phyloP scores from a whole-genome alignment of 352 stramenopile genomes.

The Phytophthora meadii region DNA sequence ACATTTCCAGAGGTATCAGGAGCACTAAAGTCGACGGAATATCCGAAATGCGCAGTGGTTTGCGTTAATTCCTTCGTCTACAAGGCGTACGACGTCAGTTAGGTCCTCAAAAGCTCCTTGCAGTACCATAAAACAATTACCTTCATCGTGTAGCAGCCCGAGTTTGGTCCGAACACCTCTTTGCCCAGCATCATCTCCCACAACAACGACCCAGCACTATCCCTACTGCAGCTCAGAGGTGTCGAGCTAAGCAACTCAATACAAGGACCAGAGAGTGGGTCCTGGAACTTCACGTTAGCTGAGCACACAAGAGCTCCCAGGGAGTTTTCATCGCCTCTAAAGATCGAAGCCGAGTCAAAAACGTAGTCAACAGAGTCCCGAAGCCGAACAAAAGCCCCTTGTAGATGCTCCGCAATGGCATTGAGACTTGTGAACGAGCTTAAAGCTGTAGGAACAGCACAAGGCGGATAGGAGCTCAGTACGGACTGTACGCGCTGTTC shows the following conservation, averaged over 20 bases:
- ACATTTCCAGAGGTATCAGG: neutral
- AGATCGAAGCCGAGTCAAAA: conserved; percentile 17
- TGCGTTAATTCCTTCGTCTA: conserved; percentile 15
- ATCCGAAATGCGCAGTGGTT: conserved; percentile 14
- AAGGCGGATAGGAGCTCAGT: neutral
- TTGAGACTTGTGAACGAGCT: neutral
- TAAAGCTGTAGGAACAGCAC: neutral
- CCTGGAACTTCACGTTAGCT: conserved; percentile 8
- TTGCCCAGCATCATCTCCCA: conserved; percentile 28
- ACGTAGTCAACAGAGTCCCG: neutral
- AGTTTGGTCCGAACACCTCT: conserved; percentile 21
- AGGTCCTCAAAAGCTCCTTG: neutral
- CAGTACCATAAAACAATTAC: neutral
- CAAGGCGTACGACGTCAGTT: neutral
- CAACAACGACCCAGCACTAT: conserved; percentile 6
- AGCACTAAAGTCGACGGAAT: conserved; percentile 11
- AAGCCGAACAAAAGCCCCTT: conserved; percentile 1
- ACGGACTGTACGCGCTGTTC: conserved; percentile 9
- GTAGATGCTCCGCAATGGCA: conserved; percentile 11
- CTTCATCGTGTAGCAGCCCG: conserved; percentile 22
- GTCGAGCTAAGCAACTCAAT: conserved; percentile 24
- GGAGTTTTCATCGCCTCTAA: conserved; percentile 4
- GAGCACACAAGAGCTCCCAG: conserved; percentile 5
- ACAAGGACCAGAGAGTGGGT: conserved; percentile 14
- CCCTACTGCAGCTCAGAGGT: conserved; percentile 9